These are phyloP conservation scores for Talaromyces wortmannii DNA, from an alignment of 495 filamentous ascomycete genomes.

Conservation along the genomic window DNA sequence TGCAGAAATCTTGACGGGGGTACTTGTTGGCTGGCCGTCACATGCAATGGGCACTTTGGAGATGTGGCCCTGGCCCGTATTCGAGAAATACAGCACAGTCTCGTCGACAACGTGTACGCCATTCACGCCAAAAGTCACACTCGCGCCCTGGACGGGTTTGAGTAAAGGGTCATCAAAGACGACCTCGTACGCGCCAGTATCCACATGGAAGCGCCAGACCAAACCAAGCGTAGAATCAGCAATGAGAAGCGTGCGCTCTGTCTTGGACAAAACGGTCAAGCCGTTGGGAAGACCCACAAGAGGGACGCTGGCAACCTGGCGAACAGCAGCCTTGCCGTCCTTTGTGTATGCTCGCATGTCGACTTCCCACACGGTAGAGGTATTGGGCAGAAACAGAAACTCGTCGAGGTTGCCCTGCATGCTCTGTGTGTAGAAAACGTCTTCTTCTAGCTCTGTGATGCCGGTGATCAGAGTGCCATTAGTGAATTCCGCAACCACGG, in stretches of 20 bases:
- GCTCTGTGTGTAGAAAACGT: conserved; percentile 3
- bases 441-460: conserved; percentile 7
- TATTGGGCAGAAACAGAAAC: not conserved
- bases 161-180: conserved; percentile 3
- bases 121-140: conserved; percentile 1
- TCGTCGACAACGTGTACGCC: conserved; percentile 5
- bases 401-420: conserved; percentile 1
- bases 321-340: not conserved
- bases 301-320: conserved; percentile 1
- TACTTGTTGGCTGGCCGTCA: not conserved
- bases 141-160: not conserved
- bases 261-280: conserved; percentile 1
- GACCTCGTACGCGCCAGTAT: conserved; percentile 6
- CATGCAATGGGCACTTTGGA: conserved; percentile 1
- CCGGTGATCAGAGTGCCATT: conserved; percentile 4
- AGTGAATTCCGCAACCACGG: conserved; percentile 2
- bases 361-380: not conserved
- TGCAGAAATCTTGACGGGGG: not conserved
- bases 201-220: conserved; percentile 4
- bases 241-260: conserved; percentile 4
- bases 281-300: conserved; percentile 4
- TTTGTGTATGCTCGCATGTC: not conserved
- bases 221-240: conserved; percentile 4
- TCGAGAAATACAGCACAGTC: conserved; percentile 5
- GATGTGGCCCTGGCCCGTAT: conserved; percentile 2